Base-by-base conservation (phyloP, 371 early-diverging fungal species). In the Neoconidiobolus thromboides region DNA sequence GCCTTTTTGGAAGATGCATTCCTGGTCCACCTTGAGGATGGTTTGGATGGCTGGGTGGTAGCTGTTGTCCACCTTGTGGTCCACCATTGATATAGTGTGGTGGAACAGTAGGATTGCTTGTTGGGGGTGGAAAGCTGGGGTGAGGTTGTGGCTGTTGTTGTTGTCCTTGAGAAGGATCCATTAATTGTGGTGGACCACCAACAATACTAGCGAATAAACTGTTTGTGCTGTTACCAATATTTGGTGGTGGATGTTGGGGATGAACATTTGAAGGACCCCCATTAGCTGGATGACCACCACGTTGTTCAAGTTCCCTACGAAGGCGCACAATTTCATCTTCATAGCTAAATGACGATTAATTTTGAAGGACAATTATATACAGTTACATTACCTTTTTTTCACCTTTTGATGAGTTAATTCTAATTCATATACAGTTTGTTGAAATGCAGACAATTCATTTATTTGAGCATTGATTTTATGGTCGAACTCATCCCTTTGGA, bases 401-500 rank as follows among this genome's bases (percentile, higher is more conserved):
- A 87, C 78, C 44, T 73, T 74, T 60, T 78, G 76, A 55, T 91
- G 89, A 40, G 78, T 73, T 58, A 83, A 74, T 62, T 91, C 90
- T 49, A 91, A 74, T 57, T 91, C 92, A 48, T 69, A 70, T 48
- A 93, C 64, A 56, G 69, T 78, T 67, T 87, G 85, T 65, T 89
- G 87, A 63, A 89, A 77, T 3, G 73, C 66, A 52, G 69, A 71
- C 67, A 89, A 77, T 68, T 91, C 92, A 64, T 73, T 72, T 56
- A 87, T 76, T 69, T 93, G 93, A 55, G 71, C 26, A 26, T 26
- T 26, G 26, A 26, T 76, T 71, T 89, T 86, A 63, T 87, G 86
- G 68, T 91, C 93, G 64, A 79, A 81, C 62, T 92, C 93, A 65
- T 91, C 92, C 56, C 89, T 70, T 68, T 89, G 89, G 51, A 73